Conservation (phyloP, 169 alveolate genomes). For the Plasmodium vinckei region DNA sequence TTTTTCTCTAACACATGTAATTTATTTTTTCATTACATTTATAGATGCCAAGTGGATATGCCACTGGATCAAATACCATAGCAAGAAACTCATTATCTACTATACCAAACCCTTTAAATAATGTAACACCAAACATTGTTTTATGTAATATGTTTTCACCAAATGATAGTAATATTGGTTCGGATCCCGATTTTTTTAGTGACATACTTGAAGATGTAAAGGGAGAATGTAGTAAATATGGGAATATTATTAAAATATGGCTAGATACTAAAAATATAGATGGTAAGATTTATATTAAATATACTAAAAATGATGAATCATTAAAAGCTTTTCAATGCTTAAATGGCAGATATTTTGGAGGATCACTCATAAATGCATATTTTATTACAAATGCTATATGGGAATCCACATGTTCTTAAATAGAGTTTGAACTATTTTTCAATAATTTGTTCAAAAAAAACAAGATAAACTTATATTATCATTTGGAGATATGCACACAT, state of each 20-base stretch:
- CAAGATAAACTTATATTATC: no score
- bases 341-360: slow-evolving; percentile 90
- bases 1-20: neutral
- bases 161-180: slow-evolving; percentile 81
- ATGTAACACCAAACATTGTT: slow-evolving; percentile 80
- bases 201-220: slow-evolving; percentile 91
- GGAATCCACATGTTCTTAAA: slow-evolving; percentile 55
- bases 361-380: slow-evolving; percentile 85
- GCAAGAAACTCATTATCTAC: neutral
- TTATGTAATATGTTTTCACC: slow-evolving; percentile 89
- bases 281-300: slow-evolving; percentile 90
- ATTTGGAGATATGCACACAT: no score
- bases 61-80: slow-evolving; percentile 8
- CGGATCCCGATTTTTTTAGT: slow-evolving; percentile 85
- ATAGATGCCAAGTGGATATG: slow-evolving; percentile 12
- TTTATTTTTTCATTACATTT: slow-evolving; percentile 19
- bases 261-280: slow-evolving; percentile 83
- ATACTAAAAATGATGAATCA: slow-evolving; percentile 80
- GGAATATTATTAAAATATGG: slow-evolving; percentile 86
- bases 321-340: slow-evolving; percentile 83
- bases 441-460: no score
- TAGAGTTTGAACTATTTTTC: neutral
- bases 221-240: slow-evolving; percentile 91
- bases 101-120: slow-evolving; percentile 2
- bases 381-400: slow-evolving; percentile 82